Percentiles rank a stretch among this genome's conserved stretches.
Conservation (phyloP, 192 early-diverging fungal species). For the Geranomyces michiganensis region DNA sequence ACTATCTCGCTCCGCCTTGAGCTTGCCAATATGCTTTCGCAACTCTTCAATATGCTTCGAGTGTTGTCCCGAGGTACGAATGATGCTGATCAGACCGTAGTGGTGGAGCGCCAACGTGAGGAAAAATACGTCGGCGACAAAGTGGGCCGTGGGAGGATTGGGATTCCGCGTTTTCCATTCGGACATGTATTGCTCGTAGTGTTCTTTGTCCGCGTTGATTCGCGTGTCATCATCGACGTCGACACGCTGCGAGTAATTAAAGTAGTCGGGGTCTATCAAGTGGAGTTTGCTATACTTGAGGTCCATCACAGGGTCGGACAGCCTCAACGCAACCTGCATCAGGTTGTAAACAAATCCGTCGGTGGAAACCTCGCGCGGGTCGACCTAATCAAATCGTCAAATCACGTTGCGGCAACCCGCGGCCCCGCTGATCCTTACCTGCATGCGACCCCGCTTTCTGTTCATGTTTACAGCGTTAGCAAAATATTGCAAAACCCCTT, state of each 20-base stretch:
- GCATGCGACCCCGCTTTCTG: constrained; percentile 71
- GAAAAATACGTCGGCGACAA: constrained; percentile 91
- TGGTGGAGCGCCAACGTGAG: constrained; percentile 77
- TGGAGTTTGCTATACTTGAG: constrained; percentile 69
- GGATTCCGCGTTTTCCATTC: constrained; percentile 33
- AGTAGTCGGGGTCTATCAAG: constrained; percentile 76
- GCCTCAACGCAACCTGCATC: constrained; percentile 60
- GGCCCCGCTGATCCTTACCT: constrained; percentile 43
- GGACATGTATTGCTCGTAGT: constrained; percentile 63
- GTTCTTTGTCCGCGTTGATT: constrained; percentile 74
- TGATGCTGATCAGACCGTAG: constrained; percentile 74
- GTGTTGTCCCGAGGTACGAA: constrained; percentile 68
- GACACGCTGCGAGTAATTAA: constrained; percentile 58
- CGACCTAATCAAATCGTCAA: constrained; percentile 45
- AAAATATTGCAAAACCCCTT: constrained; percentile 69
- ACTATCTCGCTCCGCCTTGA: constrained; percentile 60
- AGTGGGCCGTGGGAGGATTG: constrained; percentile 56
- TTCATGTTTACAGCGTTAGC: constrained; percentile 69
- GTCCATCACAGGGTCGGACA: constrained; percentile 89
- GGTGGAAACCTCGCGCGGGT: constrained; percentile 70
- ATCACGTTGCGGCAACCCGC: neutral
- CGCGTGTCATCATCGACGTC: constrained; percentile 74
- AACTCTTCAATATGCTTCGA: constrained; percentile 72
- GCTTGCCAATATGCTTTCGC: constrained; percentile 65
- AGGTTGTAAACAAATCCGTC: constrained; percentile 89